These are phyloP conservation scores for Fusarium denticulatum DNA, from an alignment of 2,329 filamentous ascomycete species.

Conservation along the genomic window DNA sequence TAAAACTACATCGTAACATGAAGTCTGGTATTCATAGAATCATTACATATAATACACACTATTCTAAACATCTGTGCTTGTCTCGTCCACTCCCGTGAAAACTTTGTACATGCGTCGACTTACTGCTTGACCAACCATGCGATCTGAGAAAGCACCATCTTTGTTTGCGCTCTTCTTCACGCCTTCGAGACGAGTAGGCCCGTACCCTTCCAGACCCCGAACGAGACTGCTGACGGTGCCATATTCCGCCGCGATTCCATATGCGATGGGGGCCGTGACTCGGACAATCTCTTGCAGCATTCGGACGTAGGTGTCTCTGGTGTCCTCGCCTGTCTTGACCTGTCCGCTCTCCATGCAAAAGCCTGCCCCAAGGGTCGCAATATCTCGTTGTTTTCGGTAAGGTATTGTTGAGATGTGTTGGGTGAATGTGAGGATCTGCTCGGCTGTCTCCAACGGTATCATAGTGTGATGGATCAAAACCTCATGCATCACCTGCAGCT, in stretches of 20 bases:
- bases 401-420: slow-evolving; percentile 82
- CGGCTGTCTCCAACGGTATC: slow-evolving; percentile 69
- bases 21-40: slow-evolving; percentile 3
- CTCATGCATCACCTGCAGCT: slow-evolving; percentile 73
- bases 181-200: slow-evolving; percentile 69
- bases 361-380: slow-evolving; percentile 61
- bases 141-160: slow-evolving; percentile 65
- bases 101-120: slow-evolving; percentile 69
- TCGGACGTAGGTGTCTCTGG: slow-evolving; percentile 73
- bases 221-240: slow-evolving; percentile 67
- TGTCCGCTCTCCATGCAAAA: slow-evolving; percentile 87
- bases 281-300: slow-evolving; percentile 81
- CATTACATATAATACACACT: slow-evolving; percentile 17
- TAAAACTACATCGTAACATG: slow-evolving; percentile 2
- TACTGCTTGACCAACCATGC: slow-evolving; percentile 65
- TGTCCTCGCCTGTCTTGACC: slow-evolving; percentile 74
- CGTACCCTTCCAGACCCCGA: slow-evolving; percentile 65
- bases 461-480: slow-evolving; percentile 76
- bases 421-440: slow-evolving; percentile 79
- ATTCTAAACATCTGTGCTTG: slow-evolving; percentile 61
- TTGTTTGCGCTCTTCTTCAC: slow-evolving; percentile 67
- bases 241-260: slow-evolving; percentile 73
- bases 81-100: slow-evolving; percentile 66
- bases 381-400: slow-evolving; percentile 68
- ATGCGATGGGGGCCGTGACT: slow-evolving; percentile 77